A percentile compares a stretch with the other conserved stretches of the same genome.
phyloP scores from a whole-genome alignment of 257 asterid species.

The Cinchona pubescens region DNA sequence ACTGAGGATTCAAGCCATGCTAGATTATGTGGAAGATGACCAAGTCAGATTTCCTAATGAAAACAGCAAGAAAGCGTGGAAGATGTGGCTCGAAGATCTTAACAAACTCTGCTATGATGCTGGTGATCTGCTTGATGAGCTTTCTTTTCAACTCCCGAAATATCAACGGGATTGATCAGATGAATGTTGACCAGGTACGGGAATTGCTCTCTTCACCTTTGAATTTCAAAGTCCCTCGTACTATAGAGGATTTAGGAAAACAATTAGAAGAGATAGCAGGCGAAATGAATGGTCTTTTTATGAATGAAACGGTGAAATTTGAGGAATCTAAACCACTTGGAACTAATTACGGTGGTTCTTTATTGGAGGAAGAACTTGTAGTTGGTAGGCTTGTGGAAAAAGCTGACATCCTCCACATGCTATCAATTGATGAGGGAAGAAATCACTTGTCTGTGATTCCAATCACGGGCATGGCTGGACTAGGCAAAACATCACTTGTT shows the following conservation, averaged over 20 bases:
- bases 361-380: constrained; percentile 21
- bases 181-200: constrained; percentile 15
- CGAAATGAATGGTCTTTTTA: constrained; percentile 33
- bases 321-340: not conserved
- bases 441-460: constrained; percentile 26
- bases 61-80: constrained; percentile 28
- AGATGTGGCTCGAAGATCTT: constrained; percentile 31
- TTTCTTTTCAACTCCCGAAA: constrained; percentile 16
- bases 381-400: constrained; percentile 27
- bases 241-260: constrained; percentile 10
- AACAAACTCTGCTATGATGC: constrained; percentile 25
- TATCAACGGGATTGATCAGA: not conserved
- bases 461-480: constrained; percentile 39
- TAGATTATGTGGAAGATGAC: constrained; percentile 20
- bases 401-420: not conserved
- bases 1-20: constrained; percentile 25
- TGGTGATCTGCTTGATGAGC: constrained; percentile 33
- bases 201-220: constrained; percentile 21
- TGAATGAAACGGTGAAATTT: constrained; percentile 19
- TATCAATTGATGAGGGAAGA: not conserved
- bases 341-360: constrained; percentile 18
- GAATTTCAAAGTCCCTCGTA: constrained; percentile 18
- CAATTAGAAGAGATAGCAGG: constrained; percentile 24
- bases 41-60: constrained; percentile 13
- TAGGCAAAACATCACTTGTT: constrained; percentile 35